These are phyloP conservation scores for Carex pumila DNA, from an alignment of 176 grass and related monocot species.

Conservation along the genomic window DNA sequence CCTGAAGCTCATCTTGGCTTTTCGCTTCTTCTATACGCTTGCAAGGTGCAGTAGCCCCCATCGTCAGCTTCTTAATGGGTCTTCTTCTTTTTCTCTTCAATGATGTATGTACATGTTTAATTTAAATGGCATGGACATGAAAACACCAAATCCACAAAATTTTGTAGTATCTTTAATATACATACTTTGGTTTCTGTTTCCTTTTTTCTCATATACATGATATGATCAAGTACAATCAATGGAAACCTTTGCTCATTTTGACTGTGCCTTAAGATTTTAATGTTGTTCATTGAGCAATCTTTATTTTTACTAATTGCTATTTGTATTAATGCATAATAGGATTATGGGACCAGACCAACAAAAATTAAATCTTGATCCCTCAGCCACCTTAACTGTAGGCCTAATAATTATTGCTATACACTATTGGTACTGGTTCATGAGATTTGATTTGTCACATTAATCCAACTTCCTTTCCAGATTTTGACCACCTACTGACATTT, in stretches of 20 bases:
- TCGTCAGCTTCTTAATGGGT: too few species aligned
- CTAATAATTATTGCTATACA: background rate
- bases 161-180: background rate
- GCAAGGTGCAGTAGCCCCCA: constrained; percentile 55
- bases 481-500: background rate
- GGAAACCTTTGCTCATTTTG: background rate
- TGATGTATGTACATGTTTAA: too few species aligned
- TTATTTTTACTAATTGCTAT: too few species aligned
- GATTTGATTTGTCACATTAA: background rate
- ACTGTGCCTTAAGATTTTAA: background rate
- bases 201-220: background rate
- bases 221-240: background rate
- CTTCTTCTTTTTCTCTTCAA: too few species aligned
- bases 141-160: background rate
- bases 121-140: too few species aligned
- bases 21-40: constrained; percentile 69
- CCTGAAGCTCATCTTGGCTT: constrained; percentile 39
- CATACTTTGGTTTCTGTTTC: background rate
- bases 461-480: background rate
- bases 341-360: background rate
- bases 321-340: background rate
- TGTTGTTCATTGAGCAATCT: background rate
- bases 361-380: background rate
- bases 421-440: background rate
- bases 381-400: background rate